Evolutionary conservation across 2,329 filamentous ascomycete species (phyloP).

Genomic region (Penicillium brevicompactum): DNA sequence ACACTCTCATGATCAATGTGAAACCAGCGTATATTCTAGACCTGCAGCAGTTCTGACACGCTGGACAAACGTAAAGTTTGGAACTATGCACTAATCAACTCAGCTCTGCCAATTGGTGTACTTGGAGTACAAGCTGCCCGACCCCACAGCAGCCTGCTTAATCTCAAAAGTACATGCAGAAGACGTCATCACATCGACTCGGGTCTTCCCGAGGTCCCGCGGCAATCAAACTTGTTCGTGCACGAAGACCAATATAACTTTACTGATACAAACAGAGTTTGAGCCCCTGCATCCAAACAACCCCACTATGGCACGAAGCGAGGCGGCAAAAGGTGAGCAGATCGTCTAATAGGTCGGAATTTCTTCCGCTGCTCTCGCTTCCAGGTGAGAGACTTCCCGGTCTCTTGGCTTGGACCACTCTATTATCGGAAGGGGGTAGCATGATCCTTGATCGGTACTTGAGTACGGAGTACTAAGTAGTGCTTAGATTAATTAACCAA

Average conservation of each 20-base stretch:
- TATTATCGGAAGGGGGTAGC: background rate
- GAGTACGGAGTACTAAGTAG: background rate
- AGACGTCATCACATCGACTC: background rate
- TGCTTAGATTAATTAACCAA: background rate
- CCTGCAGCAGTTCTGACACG: too few relatives aligned
- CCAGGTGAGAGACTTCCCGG: background rate
- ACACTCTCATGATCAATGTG: too few relatives aligned
- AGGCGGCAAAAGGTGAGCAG: background rate
- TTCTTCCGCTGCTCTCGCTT: background rate
- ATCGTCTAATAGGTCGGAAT: background rate
- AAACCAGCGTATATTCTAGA: too few relatives aligned
- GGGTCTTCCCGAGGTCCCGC: background rate
- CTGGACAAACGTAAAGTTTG: too few relatives aligned
- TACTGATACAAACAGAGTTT: background rate
- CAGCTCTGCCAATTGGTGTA: background rate
- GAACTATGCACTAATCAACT: too few relatives aligned
- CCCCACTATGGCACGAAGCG: background rate
- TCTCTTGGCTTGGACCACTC: background rate
- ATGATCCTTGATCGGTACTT: background rate
- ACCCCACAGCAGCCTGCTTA: background rate
- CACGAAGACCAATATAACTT: background rate
- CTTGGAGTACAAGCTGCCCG: background rate
- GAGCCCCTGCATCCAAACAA: background rate
- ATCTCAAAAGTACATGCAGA: background rate
- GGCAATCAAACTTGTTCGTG: background rate